Conservation (phyloP, 225 moss, liverwort and hornwort genomes). For the Neckera pumila region DNA sequence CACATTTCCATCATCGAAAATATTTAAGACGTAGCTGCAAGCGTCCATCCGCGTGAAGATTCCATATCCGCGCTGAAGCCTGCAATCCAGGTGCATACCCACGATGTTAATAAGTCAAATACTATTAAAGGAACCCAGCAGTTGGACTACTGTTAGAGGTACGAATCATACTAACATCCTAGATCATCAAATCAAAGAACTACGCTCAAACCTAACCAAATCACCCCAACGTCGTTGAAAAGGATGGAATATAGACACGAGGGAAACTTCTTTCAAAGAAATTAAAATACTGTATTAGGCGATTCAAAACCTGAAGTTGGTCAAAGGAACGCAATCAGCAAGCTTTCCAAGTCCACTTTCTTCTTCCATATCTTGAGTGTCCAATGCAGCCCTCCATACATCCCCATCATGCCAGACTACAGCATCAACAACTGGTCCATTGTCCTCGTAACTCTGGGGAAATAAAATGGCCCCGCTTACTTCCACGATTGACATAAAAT, state of each 20-base stretch:
- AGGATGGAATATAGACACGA: background rate
- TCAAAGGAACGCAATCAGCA: constrained; percentile 73
- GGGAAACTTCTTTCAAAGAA: background rate
- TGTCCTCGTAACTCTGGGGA: constrained; percentile 76
- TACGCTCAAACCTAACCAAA: background rate
- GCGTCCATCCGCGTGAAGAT: constrained; percentile 92
- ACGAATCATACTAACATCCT: background rate
- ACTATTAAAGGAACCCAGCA: background rate
- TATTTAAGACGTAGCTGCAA: constrained; percentile 82
- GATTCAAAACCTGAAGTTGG: constrained; percentile 70
- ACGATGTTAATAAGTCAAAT: background rate
- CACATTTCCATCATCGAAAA: constrained; percentile 83
- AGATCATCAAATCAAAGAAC: background rate
- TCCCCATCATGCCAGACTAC: constrained; percentile 97
- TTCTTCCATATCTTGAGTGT: constrained; percentile 95
- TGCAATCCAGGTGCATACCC: constrained; percentile 20
- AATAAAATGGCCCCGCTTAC: background rate
- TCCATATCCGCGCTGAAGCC: constrained; percentile 74
- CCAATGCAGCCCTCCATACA: constrained; percentile 89
- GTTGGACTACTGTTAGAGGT: background rate
- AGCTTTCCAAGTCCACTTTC: constrained; percentile 70
- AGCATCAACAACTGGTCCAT: constrained; percentile 85
- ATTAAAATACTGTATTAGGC: background rate
- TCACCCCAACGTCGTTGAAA: background rate
- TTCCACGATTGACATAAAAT: background rate